Evolutionary conservation across 805 yeast genomes (phyloP).

Genomic region (Saccharomyces kudriavzevii): DNA sequence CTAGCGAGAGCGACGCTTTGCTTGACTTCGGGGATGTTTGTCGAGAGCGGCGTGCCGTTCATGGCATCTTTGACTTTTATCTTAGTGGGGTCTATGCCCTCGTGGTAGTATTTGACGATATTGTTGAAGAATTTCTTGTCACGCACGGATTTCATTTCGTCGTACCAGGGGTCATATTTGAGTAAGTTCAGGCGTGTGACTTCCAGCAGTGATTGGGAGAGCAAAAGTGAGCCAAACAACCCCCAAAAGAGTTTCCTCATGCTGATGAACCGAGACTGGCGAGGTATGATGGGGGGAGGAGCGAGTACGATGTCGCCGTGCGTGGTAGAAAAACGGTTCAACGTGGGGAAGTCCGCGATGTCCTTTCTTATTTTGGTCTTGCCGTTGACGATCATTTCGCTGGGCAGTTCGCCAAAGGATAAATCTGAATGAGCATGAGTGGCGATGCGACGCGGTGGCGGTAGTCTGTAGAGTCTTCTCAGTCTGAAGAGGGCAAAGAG

Average conservation of each 20-base stretch:
- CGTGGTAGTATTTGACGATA: slow-evolving; percentile 28
- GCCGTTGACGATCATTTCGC: not conserved
- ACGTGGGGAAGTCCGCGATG: slow-evolving; percentile 28
- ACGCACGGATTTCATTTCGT: slow-evolving; percentile 53
- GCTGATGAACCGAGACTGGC: not conserved
- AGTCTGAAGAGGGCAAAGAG: slow-evolving; percentile 21
- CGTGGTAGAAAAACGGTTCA: slow-evolving; percentile 28
- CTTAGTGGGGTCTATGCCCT: slow-evolving; percentile 30
- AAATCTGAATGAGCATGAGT: not conserved
- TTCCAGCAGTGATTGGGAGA: slow-evolving; percentile 53
- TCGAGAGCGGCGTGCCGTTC: slow-evolving; percentile 23
- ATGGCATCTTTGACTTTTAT: slow-evolving; percentile 28
- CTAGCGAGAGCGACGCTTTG: slow-evolving; percentile 32
- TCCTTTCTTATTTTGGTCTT: slow-evolving; percentile 14
- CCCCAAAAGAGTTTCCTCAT: slow-evolving; percentile 29
- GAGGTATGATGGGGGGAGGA: not conserved
- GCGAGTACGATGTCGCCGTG: slow-evolving; percentile 19
- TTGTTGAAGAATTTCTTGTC: slow-evolving; percentile 32
- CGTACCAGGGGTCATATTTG: slow-evolving; percentile 63
- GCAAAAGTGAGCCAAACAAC: slow-evolving; percentile 37
- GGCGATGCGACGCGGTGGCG: not conserved
- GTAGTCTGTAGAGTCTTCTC: slow-evolving; percentile 8
- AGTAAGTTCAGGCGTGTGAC: slow-evolving; percentile 38
- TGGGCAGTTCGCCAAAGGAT: not conserved
- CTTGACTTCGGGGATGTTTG: slow-evolving; percentile 27